Conservation (phyloP, 2,329 filamentous ascomycete genomes). For the Neopestalotiopsis clavispora region DNA sequence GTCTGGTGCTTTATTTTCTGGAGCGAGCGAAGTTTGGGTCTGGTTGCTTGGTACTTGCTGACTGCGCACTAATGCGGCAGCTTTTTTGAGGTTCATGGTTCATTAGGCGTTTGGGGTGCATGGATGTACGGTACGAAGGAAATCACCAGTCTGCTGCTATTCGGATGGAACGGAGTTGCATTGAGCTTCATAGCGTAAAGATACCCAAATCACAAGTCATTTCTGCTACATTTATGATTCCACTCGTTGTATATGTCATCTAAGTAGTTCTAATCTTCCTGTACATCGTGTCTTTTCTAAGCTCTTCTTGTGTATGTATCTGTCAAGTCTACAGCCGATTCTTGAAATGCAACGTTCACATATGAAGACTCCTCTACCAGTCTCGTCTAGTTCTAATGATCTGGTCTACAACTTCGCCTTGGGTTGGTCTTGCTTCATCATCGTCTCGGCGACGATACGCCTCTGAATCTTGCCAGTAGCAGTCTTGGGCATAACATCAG, state of each 20-base stretch:
- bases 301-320: background rate
- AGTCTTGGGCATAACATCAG: constrained; percentile 85
- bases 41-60: background rate
- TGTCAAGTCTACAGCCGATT: background rate
- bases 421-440: constrained; percentile 70
- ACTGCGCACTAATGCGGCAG: background rate
- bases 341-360: background rate
- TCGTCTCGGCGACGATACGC: constrained; percentile 82
- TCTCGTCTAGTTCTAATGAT: background rate
- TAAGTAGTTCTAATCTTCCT: background rate
- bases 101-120: background rate
- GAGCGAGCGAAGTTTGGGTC: background rate
- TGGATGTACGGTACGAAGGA: background rate
- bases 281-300: background rate
- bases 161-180: background rate
- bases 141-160: background rate
- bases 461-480: constrained; percentile 91
- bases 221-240: background rate
- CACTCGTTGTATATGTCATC: background rate
- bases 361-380: background rate
- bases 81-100: background rate
- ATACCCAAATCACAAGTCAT: constrained; percentile 11
- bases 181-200: constrained; percentile 3
- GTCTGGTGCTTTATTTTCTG: background rate
- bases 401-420: constrained; percentile 57